Base-by-base conservation (phyloP, 192 early-diverging fungal genomes). In the Gaertneriomyces semiglobifer region DNA sequence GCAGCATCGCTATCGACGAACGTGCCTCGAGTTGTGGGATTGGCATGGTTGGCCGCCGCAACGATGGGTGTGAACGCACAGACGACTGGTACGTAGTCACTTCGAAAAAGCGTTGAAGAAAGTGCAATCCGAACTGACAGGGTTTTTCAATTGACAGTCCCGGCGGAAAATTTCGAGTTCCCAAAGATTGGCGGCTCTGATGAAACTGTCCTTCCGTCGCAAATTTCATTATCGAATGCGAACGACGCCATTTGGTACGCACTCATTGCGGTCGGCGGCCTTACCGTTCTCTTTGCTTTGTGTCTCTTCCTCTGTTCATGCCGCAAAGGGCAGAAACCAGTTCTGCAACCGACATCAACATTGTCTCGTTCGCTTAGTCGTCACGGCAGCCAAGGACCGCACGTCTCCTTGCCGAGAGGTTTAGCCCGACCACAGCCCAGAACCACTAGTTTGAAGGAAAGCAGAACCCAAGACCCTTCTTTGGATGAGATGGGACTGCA, bases 221-320 rank as follows among this genome's bases (percentile, higher is more conserved):
- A 7, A 10, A 20, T 57, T 39, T 12, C 25, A 7, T 33, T 68
- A 6, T 16, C 40, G 7, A 60, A 56, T 39, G 50, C 18, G 18
- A 60, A 68, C 57, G 50, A 68, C 25, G 50, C 58, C 20, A 38
- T 68, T 14, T 68, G 51, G 48, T 68, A 53, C 25, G 66, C 44
- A 5, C 33, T 68, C 18, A 14, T 44, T 43, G 66, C 57, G 46
- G 58, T 52, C 42, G 20, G 33, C 44, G 58, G 57, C 46, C 19
- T 42, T 16, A 53, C 50, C 4, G 3, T 68, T 25, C 66, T 68
- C 46, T 5, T 68, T 50, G 45, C 60, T 40, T 6, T 39, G 18
- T 60, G 8, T 18, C 58, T 68, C 45, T 60, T 44, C 58, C 5
- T 40, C 8, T 63, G 14, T 42, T 39, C 7, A 7, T 66, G 65